Percentiles rank a stretch among this genome's conserved stretches.
phyloP scores from a whole-genome alignment of 352 stramenopile genomes.

The Pythium utonaiense region DNA sequence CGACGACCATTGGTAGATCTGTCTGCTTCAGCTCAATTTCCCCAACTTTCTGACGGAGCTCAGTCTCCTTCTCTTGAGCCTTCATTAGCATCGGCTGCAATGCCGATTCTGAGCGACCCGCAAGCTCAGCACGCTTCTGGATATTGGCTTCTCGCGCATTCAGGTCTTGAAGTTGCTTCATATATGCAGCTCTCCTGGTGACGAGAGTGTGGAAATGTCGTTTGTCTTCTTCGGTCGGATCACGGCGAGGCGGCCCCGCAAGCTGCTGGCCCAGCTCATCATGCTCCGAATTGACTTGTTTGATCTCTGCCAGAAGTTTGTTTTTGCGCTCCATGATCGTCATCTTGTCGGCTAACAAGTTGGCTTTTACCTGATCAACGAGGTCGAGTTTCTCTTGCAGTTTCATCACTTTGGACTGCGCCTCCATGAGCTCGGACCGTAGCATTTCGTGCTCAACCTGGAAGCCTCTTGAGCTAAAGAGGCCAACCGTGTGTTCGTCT shows the following conservation, averaged over 20 bases:
- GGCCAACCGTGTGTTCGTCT: slow-evolving; percentile 49
- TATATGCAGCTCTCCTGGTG: slow-evolving; percentile 34
- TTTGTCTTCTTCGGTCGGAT: slow-evolving; percentile 60
- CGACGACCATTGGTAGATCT: slow-evolving; percentile 57
- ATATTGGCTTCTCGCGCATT: slow-evolving; percentile 41
- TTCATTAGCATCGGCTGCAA: slow-evolving; percentile 37
- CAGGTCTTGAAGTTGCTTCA: slow-evolving; percentile 48
- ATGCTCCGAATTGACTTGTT: slow-evolving; percentile 41
- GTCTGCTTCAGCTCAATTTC: slow-evolving; percentile 27
- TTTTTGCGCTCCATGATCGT: slow-evolving; percentile 52
- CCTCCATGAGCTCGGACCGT: slow-evolving; percentile 48
- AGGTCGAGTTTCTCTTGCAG: slow-evolving; percentile 56
- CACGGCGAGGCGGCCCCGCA: slow-evolving; percentile 55
- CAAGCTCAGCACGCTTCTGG: slow-evolving; percentile 42
- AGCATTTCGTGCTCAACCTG: slow-evolving; percentile 45
- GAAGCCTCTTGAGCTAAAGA: slow-evolving; percentile 42
- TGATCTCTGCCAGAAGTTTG: slow-evolving; percentile 43
- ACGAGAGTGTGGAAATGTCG: slow-evolving; percentile 56
- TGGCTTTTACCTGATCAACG: slow-evolving; percentile 33
- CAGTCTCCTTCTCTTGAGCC: slow-evolving; percentile 20
- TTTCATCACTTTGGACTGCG: slow-evolving; percentile 43
- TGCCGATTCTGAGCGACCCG: slow-evolving; percentile 32
- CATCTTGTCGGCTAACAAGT: slow-evolving; percentile 37
- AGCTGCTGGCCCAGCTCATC: slow-evolving; percentile 42
- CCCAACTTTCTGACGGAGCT: slow-evolving; percentile 29